These are phyloP conservation scores for Fistulifera pelliculosa DNA, from an alignment of 108 stramenopile species.

Conservation along the genomic window DNA sequence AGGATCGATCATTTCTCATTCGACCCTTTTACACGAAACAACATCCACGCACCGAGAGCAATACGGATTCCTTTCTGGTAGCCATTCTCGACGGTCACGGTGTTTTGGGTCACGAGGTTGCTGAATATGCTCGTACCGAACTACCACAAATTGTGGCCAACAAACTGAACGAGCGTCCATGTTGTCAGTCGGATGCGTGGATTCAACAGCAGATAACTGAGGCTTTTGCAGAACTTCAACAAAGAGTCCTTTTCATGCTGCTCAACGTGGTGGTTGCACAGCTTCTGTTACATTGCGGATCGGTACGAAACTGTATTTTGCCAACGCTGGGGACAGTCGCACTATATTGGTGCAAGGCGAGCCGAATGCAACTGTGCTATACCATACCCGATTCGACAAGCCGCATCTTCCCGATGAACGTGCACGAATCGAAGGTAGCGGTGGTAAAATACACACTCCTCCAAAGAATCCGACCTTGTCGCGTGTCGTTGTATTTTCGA, in stretches of 20 bases:
- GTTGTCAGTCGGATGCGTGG: slow-evolving; percentile 5
- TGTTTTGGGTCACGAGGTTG: slow-evolving; percentile 36
- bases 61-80: slow-evolving; percentile 32
- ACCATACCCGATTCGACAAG: slow-evolving; percentile 37
- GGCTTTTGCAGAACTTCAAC: slow-evolving; percentile 36
- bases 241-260: slow-evolving; percentile 18
- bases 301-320: slow-evolving; percentile 46
- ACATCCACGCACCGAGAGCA: background rate
- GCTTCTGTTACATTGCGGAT: slow-evolving; percentile 40
- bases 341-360: slow-evolving; percentile 33
- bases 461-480: slow-evolving; percentile 24
- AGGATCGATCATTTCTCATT: slow-evolving; percentile 51
- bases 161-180: slow-evolving; percentile 15
- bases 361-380: slow-evolving; percentile 4
- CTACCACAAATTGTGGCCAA: slow-evolving; percentile 34
- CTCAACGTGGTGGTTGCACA: slow-evolving; percentile 49
- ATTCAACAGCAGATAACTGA: slow-evolving; percentile 27
- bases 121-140: slow-evolving; percentile 32
- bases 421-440: slow-evolving; percentile 43
- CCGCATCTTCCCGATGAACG: slow-evolving; percentile 51
- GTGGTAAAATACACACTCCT: slow-evolving; percentile 52
- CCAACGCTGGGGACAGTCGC: slow-evolving; percentile 61
- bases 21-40: slow-evolving; percentile 25
- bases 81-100: slow-evolving; percentile 73
- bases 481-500: slow-evolving; percentile 35